A percentile compares a stretch with the other conserved stretches of the same genome.
Conservation (phyloP, 768 basidiomycete genomes). For the Chalciporus sphaerocephalus region DNA sequence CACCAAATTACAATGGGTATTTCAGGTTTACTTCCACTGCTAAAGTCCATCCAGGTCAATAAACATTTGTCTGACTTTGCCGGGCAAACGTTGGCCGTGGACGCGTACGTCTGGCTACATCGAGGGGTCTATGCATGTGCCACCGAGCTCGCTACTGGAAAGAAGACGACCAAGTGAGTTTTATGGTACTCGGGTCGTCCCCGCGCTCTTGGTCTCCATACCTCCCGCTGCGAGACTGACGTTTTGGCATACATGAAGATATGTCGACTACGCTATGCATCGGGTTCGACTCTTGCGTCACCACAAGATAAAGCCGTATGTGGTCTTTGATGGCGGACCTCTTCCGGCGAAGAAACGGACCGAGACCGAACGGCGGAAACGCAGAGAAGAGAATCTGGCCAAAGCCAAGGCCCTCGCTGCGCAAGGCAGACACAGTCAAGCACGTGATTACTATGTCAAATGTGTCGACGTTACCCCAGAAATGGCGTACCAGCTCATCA, state of each 20-base stretch:
- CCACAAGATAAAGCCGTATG: slow-evolving; percentile 78
- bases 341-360: slow-evolving; percentile 93
- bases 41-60: slow-evolving; percentile 83
- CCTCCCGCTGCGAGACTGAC: slow-evolving; percentile 1
- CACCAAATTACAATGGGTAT: slow-evolving; percentile 73
- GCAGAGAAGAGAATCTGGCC: slow-evolving; percentile 71
- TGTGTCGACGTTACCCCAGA: slow-evolving; percentile 94
- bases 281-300: slow-evolving; percentile 82
- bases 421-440: slow-evolving; percentile 76
- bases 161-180: slow-evolving; percentile 75
- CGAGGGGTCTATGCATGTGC: slow-evolving; percentile 88
- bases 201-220: neutral
- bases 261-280: slow-evolving; percentile 95
- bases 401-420: slow-evolving; percentile 68
- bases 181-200: neutral
- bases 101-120: slow-evolving; percentile 94
- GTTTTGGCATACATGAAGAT: slow-evolving; percentile 45
- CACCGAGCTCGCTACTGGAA: slow-evolving; percentile 83
- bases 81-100: slow-evolving; percentile 85
- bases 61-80: slow-evolving; percentile 76
- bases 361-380: slow-evolving; percentile 71
- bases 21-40: slow-evolving; percentile 79
- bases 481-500: slow-evolving; percentile 97
- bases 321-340: slow-evolving; percentile 96
- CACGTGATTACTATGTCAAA: slow-evolving; percentile 85